A percentile compares a stretch with the other conserved stretches of the same genome.
Evolutionary conservation across 139 green algal species (phyloP).

Genomic region (Astrephomene gubernaculifera): DNA sequence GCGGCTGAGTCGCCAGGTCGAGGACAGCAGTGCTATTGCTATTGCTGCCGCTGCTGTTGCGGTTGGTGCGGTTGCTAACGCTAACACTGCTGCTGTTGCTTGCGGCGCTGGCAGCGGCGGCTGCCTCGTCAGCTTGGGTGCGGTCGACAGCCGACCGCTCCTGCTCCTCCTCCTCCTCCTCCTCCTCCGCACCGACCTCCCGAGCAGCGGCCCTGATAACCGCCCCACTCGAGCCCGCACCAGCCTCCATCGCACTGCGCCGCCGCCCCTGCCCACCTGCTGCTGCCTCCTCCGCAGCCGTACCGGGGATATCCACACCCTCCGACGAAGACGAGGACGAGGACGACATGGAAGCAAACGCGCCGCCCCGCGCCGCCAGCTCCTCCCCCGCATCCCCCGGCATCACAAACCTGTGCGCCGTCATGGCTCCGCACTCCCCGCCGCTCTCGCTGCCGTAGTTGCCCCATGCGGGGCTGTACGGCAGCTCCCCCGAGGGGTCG

Average conservation of each 20-base stretch:
- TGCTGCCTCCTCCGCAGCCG: too few species aligned
- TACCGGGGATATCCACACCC: too few species aligned
- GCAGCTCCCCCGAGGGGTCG: conserved; percentile 60
- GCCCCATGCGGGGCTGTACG: conserved; percentile 61
- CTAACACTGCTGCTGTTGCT: too few species aligned
- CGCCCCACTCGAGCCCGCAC: background rate
- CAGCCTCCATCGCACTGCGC: too few species aligned
- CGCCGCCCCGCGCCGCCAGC: background rate
- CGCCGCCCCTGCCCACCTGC: too few species aligned
- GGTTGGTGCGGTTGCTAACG: too few species aligned
- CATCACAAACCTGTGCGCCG: conserved; percentile 71
- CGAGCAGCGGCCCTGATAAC: background rate
- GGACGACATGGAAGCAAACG: background rate
- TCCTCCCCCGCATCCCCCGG: background rate
- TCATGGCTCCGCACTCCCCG: conserved; percentile 76
- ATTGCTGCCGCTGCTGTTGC: conserved; percentile 16
- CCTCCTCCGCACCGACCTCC: background rate
- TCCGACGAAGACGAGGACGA: background rate
- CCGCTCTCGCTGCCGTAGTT: conserved; percentile 76
- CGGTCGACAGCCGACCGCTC: too few species aligned
- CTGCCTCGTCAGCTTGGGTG: too few species aligned
- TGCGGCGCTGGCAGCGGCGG: too few species aligned
- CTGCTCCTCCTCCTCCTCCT: background rate
- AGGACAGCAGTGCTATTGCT: background rate
- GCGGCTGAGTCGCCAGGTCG: background rate